A percentile compares a stretch with the other conserved stretches of the same genome.
These are phyloP conservation scores for Candida vaughaniae DNA, from an alignment of 805 yeast genomes.

Conservation along the genomic window DNA sequence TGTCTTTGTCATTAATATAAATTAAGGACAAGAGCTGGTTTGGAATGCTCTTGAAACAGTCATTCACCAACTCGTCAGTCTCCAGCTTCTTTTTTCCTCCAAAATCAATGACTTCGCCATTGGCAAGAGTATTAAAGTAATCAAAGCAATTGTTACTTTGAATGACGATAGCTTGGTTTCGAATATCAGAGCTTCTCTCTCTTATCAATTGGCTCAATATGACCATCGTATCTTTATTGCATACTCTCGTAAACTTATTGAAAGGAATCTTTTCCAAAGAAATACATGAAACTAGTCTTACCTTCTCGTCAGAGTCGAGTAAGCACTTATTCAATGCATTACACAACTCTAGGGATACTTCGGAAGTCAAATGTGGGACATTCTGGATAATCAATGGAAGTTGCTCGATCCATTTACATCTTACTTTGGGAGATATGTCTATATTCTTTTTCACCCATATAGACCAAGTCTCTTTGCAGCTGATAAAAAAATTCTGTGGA, in stretches of 20 bases:
- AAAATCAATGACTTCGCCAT: constrained; percentile 25
- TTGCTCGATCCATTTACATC: constrained; percentile 69
- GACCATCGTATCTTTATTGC: constrained; percentile 46
- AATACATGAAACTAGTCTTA: constrained; percentile 60
- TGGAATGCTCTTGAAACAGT: constrained; percentile 55
- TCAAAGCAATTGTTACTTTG: constrained; percentile 56
- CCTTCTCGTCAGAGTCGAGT: constrained; percentile 72
- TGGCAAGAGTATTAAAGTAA: constrained; percentile 25
- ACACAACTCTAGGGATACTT: constrained; percentile 37
- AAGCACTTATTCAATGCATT: constrained; percentile 66
- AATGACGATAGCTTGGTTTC: constrained; percentile 56
- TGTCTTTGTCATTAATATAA: constrained; percentile 68
- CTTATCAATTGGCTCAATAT: constrained; percentile 64
- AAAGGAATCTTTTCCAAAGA: constrained; percentile 50
- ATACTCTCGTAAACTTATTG: constrained; percentile 48
- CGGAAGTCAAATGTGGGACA: constrained; percentile 35
- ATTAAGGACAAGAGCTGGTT: constrained; percentile 60
- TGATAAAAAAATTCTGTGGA: constrained; percentile 43
- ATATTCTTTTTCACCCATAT: constrained; percentile 75
- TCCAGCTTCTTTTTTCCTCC: constrained; percentile 26
- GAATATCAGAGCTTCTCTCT: constrained; percentile 65
- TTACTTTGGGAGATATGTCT: constrained; percentile 63
- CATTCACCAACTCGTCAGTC: constrained; percentile 24
- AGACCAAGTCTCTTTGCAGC: constrained; percentile 60
- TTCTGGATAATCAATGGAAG: constrained; percentile 45